Evolutionary conservation across 371 early-diverging fungal species (phyloP).

Genomic region (Nosema granulosis): DNA sequence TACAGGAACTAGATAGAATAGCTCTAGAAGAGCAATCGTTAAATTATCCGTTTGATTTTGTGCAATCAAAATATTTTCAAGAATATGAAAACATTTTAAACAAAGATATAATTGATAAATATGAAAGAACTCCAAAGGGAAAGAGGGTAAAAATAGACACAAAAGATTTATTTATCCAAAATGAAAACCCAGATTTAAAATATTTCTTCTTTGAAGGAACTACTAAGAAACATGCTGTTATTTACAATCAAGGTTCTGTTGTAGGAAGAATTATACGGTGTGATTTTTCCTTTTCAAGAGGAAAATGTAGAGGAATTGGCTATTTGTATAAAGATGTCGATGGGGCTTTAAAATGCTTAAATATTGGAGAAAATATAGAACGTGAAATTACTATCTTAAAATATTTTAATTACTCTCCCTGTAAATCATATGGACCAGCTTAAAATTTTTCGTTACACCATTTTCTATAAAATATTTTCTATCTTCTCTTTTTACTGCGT

Average conservation of each 20-base stretch:
- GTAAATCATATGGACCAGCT: slow-evolving; percentile 23
- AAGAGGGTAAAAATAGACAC: slow-evolving; percentile 47
- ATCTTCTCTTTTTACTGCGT: not conserved
- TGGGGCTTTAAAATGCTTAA: not conserved
- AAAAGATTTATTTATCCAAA: slow-evolving; percentile 12
- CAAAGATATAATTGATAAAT: slow-evolving; percentile 42
- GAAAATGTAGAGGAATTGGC: slow-evolving; percentile 43
- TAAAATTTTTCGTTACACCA: not conserved
- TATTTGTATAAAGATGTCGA: slow-evolving; percentile 2
- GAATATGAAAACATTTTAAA: slow-evolving; percentile 28
- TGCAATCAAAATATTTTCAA: slow-evolving; percentile 23
- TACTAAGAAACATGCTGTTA: slow-evolving; percentile 30
- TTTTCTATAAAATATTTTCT: slow-evolving; percentile 18
- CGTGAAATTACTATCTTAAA: no score
- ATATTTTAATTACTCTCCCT: not conserved
- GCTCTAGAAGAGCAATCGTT: slow-evolving; percentile 56
- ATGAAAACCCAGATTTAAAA: slow-evolving; percentile 2
- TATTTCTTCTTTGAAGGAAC: slow-evolving; percentile 49
- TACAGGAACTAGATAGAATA: slow-evolving; percentile 56
- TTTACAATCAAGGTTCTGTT: slow-evolving; percentile 22
- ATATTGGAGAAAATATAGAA: not conserved
- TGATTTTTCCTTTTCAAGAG: slow-evolving; percentile 52
- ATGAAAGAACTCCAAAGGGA: slow-evolving; percentile 46
- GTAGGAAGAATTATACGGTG: slow-evolving; percentile 58
- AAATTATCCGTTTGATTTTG: slow-evolving; percentile 54